Evolutionary conservation across 2,329 filamentous ascomycete species (phyloP), one percentile per base, ranked within the genome.

Genomic region (Neonectria neomacrospora): DNA sequence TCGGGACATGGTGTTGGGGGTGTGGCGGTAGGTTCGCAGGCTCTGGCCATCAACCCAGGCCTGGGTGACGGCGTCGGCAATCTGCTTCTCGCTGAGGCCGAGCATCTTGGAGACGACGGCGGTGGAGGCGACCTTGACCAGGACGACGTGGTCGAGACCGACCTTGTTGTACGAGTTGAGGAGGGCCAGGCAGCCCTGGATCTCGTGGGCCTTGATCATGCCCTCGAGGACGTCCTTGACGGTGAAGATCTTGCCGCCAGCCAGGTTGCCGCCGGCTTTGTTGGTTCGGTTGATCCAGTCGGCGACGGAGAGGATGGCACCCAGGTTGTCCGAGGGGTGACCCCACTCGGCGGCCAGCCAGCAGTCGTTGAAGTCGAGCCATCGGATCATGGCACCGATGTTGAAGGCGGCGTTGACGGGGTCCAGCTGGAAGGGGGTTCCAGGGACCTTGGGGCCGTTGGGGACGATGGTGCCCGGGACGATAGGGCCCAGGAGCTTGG

Each of bases 321-420:
- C 96, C 72, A 99, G 81, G 85, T 99, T 99, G 85, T 99, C 96
- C 5, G 94, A 97, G 66, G 96, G 96, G 81, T 99, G 96, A 63
- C 96, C 96, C 96, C 96, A 99, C 84, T 99, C 96, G 60, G 96
- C 96, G 47, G 95, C 96, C 68, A 98, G 86, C 96, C 95, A 99
- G 88, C 96, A 98, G 87, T 99, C 96, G 80, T 99, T 99, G 88
- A 98, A 99, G 84, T 99, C 96, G 75, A 99, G 88, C 96, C 96
- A 99, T 77, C 96, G 88, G 83, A 99, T 97, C 91, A 97, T 97
- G 75, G 96, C 92, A 74, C 96, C 96, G 74, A 99, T 98, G 86
- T 98, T 98, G 88, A 99, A 98, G 68, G 96, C 96, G 67, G 91
- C 96, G 75, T 95, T 95, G 78, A 98, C 90, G 41, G 96, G 96